Percentiles rank a stretch among this genome's conserved stretches.
These are phyloP conservation scores for Xylaria sp. DNA, from an alignment of 2,329 filamentous ascomycete species.

Conservation along the genomic window DNA sequence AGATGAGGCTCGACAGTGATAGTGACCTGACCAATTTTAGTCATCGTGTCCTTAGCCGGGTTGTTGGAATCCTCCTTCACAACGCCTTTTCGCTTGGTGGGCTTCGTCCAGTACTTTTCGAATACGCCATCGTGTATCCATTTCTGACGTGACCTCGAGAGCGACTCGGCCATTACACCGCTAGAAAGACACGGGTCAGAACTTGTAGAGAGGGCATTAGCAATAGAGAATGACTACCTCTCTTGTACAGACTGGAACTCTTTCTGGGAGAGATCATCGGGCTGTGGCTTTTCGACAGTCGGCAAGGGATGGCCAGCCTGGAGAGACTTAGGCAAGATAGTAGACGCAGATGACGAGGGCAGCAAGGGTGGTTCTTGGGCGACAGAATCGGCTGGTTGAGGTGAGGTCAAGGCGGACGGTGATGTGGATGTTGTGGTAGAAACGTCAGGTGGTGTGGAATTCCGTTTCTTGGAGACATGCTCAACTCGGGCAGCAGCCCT, in stretches of 20 bases:
- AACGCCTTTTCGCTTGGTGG: slow-evolving; percentile 69
- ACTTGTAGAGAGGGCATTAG: slow-evolving; percentile 13
- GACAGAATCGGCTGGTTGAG: slow-evolving; percentile 47
- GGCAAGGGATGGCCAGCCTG: slow-evolving; percentile 71
- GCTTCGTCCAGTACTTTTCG: slow-evolving; percentile 79
- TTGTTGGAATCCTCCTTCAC: slow-evolving; percentile 69
- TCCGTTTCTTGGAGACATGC: slow-evolving; percentile 64
- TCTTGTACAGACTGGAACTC: slow-evolving; percentile 78
- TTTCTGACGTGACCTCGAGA: slow-evolving; percentile 73
- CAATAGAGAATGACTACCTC: slow-evolving; percentile 55
- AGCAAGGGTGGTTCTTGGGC: slow-evolving; percentile 34
- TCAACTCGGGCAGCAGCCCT: slow-evolving; percentile 66
- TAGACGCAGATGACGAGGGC: neutral
- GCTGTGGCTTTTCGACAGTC: slow-evolving; percentile 70
- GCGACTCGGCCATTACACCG: slow-evolving; percentile 75
- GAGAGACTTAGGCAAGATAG: slow-evolving; percentile 64
- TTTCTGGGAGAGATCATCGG: slow-evolving; percentile 63
- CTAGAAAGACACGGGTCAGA: slow-evolving; percentile 48
- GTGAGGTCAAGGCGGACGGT: slow-evolving; percentile 34
- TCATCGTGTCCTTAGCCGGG: slow-evolving; percentile 72
- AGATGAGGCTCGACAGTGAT: slow-evolving; percentile 82
- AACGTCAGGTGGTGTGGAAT: slow-evolving; percentile 59
- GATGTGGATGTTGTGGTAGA: slow-evolving; percentile 55
- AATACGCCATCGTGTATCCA: slow-evolving; percentile 77
- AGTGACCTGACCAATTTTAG: slow-evolving; percentile 73